Percentiles rank a stretch among this genome's conserved stretches.
Evolutionary conservation across 139 green algal species (phyloP).

Genomic region (Pleodorina starrii): DNA sequence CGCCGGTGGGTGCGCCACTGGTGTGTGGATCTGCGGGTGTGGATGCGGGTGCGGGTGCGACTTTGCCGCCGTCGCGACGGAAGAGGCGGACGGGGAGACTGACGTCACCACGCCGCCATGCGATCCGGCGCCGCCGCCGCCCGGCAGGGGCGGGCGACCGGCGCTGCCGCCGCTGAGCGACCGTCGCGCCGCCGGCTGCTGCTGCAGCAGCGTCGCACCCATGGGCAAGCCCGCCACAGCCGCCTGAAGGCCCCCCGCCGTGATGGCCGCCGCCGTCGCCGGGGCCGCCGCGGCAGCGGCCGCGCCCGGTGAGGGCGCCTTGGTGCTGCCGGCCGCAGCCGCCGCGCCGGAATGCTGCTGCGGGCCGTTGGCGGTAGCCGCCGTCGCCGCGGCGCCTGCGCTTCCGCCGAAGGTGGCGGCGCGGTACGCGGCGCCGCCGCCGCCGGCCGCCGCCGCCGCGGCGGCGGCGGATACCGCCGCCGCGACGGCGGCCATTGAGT

Average conservation of each 20-base stretch:
- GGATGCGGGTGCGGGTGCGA: background rate
- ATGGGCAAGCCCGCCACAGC: background rate
- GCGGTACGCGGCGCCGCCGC: background rate
- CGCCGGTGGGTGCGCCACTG: background rate
- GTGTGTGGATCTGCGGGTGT: background rate
- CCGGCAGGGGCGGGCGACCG: background rate
- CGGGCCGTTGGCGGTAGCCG: background rate
- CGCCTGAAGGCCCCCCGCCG: constrained; percentile 20
- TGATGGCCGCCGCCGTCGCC: constrained; percentile 28
- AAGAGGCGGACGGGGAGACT: background rate
- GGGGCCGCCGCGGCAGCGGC: too few species aligned
- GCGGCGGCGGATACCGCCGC: background rate
- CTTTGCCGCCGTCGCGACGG: background rate
- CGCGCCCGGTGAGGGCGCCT: background rate
- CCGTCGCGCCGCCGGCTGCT: constrained; percentile 3
- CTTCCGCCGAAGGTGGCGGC: background rate
- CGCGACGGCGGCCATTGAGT: background rate
- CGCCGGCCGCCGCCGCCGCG: background rate
- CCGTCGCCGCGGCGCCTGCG: background rate
- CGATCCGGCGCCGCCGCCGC: background rate
- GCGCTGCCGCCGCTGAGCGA: constrained; percentile 19
- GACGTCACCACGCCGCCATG: background rate
- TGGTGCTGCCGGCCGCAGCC: background rate
- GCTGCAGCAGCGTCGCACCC: constrained; percentile 9
- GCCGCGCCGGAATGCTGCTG: background rate